These are phyloP conservation scores for Cerrena zonata DNA, from an alignment of 1,284 basidiomycete genomes.

Conservation along the genomic window DNA sequence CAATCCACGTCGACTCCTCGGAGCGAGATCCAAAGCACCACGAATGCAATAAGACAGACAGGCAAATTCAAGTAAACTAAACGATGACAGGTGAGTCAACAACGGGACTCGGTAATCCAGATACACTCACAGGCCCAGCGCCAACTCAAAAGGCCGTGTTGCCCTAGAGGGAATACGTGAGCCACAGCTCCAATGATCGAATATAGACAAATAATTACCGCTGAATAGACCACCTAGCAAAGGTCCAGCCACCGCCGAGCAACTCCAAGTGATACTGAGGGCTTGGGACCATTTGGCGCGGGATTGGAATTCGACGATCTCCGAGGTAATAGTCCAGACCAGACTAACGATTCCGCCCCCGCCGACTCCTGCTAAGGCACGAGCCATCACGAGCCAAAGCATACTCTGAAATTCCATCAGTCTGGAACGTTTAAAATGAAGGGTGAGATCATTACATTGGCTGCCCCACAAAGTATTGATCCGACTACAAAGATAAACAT, in stretches of 20 bases:
- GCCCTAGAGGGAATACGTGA: constrained; percentile 14
- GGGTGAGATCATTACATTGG: constrained; percentile 41
- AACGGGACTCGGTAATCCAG: no score
- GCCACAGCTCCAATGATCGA: neutral
- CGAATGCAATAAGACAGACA: constrained; percentile 54
- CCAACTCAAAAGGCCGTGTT: constrained; percentile 45
- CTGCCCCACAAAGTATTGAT: constrained; percentile 65
- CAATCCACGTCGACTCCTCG: constrained; percentile 45
- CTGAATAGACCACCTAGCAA: constrained; percentile 74
- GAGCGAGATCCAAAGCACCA: constrained; percentile 55
- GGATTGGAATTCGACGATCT: constrained; percentile 62
- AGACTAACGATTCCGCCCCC: constrained; percentile 76
- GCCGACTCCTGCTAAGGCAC: constrained; percentile 64
- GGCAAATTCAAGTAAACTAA: constrained; percentile 77
- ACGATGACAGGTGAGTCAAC: constrained; percentile 5
- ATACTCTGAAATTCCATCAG: constrained; percentile 41
- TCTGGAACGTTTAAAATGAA: neutral
- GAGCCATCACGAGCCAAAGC: constrained; percentile 48
- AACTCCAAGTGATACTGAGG: constrained; percentile 75
- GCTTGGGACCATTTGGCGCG: constrained; percentile 79
- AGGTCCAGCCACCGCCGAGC: constrained; percentile 74
- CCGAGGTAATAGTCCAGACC: constrained; percentile 78
- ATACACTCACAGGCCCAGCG: constrained; percentile 70
- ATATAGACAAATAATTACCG: constrained; percentile 38
- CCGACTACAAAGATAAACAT: constrained; percentile 66